A percentile compares a stretch with the other conserved stretches of the same genome.
Conservation (phyloP, 2,329 filamentous ascomycete species). For the Chaetomiaceae sp. region DNA sequence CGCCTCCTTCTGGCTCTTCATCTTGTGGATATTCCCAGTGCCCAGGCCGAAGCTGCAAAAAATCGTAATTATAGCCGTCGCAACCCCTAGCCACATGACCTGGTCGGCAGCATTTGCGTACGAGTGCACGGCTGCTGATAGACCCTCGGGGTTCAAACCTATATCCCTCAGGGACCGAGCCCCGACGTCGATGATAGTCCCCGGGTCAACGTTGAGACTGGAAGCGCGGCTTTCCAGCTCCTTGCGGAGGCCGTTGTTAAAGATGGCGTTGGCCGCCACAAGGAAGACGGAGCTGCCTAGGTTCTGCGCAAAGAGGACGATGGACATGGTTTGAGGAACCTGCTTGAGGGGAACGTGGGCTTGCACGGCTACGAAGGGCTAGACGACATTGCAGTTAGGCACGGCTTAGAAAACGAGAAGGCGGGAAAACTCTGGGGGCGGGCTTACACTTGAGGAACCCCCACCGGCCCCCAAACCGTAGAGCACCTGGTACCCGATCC, state of each 20-base stretch:
- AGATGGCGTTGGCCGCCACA: conserved; percentile 19
- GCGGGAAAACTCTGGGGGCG: too few relatives aligned
- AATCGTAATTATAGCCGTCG: too few relatives aligned
- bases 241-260: conserved; percentile 16
- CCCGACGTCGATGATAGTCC: not conserved
- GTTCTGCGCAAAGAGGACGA: conserved; percentile 16
- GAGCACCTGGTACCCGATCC: conserved; percentile 16
- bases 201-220: not conserved
- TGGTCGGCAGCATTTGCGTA: not conserved
- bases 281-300: conserved; percentile 15
- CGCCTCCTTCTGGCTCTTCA: too few relatives aligned
- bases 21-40: too few relatives aligned
- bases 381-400: not conserved
- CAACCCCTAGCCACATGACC: conserved; percentile 1
- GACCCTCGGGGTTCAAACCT: not conserved
- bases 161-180: not conserved
- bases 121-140: not conserved
- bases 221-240: not conserved
- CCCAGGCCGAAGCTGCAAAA: too few relatives aligned
- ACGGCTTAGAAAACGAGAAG: not conserved
- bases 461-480: not conserved
- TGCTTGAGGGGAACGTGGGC: conserved; percentile 12
- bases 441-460: conserved; percentile 12
- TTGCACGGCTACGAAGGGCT: conserved; percentile 12
- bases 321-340: conserved; percentile 13